Percentiles rank a stretch among this genome's conserved stretches.
Conservation (phyloP, 495 filamentous ascomycete genomes). For the Ramalina intermedia region DNA sequence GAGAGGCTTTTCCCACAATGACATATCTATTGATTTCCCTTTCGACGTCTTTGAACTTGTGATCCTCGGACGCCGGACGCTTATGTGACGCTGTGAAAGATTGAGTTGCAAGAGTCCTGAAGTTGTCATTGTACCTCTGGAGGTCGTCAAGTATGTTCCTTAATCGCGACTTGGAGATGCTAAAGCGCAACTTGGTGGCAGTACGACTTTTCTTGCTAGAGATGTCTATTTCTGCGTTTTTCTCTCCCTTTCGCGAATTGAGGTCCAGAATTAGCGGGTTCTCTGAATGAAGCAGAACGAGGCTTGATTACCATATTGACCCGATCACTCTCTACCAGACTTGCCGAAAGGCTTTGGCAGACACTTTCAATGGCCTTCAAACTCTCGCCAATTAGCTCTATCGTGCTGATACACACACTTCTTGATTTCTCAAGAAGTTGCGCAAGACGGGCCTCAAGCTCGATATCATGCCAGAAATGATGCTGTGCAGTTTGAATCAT, state of each 20-base stretch:
- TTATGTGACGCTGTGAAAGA: background rate
- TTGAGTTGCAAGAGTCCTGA: slow-evolving; percentile 3
- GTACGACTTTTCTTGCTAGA: background rate
- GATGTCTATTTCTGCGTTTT: background rate
- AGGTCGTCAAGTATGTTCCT: slow-evolving; percentile 1
- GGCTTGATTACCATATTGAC: too few relatives aligned
- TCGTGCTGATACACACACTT: slow-evolving; percentile 1
- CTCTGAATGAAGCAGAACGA: background rate
- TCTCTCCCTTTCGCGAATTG: background rate
- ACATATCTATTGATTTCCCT: slow-evolving; percentile 3
- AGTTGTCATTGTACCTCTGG: slow-evolving; percentile 10
- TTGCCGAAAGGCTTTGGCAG: slow-evolving; percentile 5
- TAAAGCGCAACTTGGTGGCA: slow-evolving; percentile 10
- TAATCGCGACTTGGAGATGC: slow-evolving; percentile 10
- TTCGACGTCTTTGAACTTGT: slow-evolving; percentile 1
- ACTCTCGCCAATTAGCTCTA: slow-evolving; percentile 5
- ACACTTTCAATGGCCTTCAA: slow-evolving; percentile 8
- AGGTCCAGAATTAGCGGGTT: background rate
- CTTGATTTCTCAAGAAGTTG: background rate
- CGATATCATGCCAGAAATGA: background rate
- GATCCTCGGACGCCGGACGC: background rate
- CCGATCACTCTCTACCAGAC: background rate
- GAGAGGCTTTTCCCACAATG: slow-evolving; percentile 18
- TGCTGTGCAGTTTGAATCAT: slow-evolving; percentile 6
- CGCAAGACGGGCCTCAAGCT: background rate